Evolutionary conservation across 805 yeast genomes (phyloP).

Genomic region (Yamadazyma endophytica): DNA sequence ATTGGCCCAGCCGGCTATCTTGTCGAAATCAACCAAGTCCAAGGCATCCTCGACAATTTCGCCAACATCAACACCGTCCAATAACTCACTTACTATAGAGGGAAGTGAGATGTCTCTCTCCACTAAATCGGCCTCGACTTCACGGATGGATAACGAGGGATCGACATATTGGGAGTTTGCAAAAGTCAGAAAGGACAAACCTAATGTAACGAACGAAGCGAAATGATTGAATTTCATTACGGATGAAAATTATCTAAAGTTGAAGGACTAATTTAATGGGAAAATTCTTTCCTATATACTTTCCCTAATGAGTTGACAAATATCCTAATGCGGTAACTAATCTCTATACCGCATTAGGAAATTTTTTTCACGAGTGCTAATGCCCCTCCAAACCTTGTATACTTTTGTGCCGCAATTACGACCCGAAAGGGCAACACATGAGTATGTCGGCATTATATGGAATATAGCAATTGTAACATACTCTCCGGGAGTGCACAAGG

Average conservation of each 20-base stretch:
- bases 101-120: constrained; percentile 14
- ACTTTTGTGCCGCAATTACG: too few relatives aligned
- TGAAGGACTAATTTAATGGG: not conserved
- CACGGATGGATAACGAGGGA: constrained; percentile 8
- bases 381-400: too few relatives aligned
- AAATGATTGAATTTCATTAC: constrained; percentile 13
- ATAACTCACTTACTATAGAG: constrained; percentile 11
- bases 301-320: not conserved
- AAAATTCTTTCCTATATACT: too few relatives aligned
- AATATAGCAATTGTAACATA: too few relatives aligned
- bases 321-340: not conserved
- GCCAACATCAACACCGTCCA: constrained; percentile 16
- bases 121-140: constrained; percentile 8
- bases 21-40: constrained; percentile 17
- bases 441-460: too few relatives aligned
- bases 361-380: too few relatives aligned
- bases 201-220: constrained; percentile 11
- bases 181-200: constrained; percentile 9
- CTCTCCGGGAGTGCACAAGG: too few relatives aligned
- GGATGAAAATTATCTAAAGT: not conserved
- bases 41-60: constrained; percentile 10
- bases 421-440: too few relatives aligned
- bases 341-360: too few relatives aligned
- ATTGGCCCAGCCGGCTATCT: constrained; percentile 26
- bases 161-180: constrained; percentile 5